Base-by-base conservation (phyloP, 192 early-diverging fungal species). In the Coemansia sp. region DNA sequence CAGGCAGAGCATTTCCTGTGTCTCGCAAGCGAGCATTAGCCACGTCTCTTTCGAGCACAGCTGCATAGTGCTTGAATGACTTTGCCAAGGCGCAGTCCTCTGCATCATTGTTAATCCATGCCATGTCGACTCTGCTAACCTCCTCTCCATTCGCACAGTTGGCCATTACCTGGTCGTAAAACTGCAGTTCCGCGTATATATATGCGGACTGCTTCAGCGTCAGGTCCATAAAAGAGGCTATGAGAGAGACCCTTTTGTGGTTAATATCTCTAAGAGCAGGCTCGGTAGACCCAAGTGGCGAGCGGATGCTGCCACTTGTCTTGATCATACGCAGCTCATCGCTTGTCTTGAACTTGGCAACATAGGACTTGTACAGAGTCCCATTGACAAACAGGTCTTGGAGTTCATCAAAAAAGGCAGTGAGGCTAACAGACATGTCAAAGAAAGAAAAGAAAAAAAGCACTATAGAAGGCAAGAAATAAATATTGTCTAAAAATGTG, bases 41-140 rank as follows among this genome's bases (percentile, higher is more conserved):
- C 8, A 1, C 27, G 48, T 33, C 27, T n/a, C 32, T 35, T 26
- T 62, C 60, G 1, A 62, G 35, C 0, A 53, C 6, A 14, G 41
- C n/a, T 1, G 60, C 37, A 15, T 40, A 29, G n/a, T 7, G 24
- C 36, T 53, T 53, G n/a, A 53, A 21, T 14, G 26, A 36, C 8
- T 40, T 11, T 7, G 46, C 22, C n/a, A 60, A 4, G 8, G 12
- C 18, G 12, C 36, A 12, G 37, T 41, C 26, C 14, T n/a, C 21
- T 14, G n/a, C 26, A 29, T 40, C 46, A 18, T 53, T 22, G 1
- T 42, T 62, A 21, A 48, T 34, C 58, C 58, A 60, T 33, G 48
- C 58, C 34, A 44, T 27, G 19, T 62, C 50, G 22, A 53, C 60
- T 2, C 50, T 37, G 4, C 48, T 12, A 29, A 24, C 26, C 48